A percentile compares a stretch with the other conserved stretches of the same genome.
These are phyloP conservation scores for Plicaturopsis crispa DNA, from an alignment of 768 basidiomycete genomes.

Conservation along the genomic window DNA sequence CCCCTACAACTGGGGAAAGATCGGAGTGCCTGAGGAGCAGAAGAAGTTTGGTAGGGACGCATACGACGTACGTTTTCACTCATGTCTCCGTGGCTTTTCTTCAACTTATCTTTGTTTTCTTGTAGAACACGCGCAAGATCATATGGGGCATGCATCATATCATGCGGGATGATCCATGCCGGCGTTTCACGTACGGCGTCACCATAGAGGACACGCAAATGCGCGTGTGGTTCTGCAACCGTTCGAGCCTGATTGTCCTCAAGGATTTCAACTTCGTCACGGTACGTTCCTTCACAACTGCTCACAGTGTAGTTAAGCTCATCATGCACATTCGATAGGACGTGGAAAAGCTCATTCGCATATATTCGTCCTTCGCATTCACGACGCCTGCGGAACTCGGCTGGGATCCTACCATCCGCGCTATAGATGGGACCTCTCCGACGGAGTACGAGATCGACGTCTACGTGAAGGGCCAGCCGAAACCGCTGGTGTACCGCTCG, in stretches of 20 bases:
- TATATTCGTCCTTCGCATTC: slow-evolving; percentile 4
- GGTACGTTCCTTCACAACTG: slow-evolving; percentile 4
- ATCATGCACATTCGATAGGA: not conserved
- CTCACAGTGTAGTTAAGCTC: not conserved
- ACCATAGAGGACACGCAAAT: slow-evolving; percentile 15
- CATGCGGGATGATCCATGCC: slow-evolving; percentile 19
- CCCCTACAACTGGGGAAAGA: no score
- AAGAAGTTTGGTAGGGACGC: no score
- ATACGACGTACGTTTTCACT: no score
- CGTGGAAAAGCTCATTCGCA: not conserved
- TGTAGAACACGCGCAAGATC: slow-evolving; percentile 12
- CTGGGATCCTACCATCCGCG: slow-evolving; percentile 9
- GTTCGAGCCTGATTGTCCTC: slow-evolving; percentile 16
- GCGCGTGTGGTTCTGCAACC: slow-evolving; percentile 22
- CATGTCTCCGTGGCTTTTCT: no score
- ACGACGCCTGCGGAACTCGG: slow-evolving; percentile 5
- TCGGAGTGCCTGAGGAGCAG: no score
- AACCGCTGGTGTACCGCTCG: slow-evolving; percentile 3
- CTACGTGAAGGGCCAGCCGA: not conserved
- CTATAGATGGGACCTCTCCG: not conserved
- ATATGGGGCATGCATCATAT: slow-evolving; percentile 18
- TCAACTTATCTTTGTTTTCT: no score
- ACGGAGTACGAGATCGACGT: slow-evolving; percentile 5
- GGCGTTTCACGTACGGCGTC: slow-evolving; percentile 18
- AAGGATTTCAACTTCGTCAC: slow-evolving; percentile 10